Conservation (phyloP, 352 stramenopile species). For the Phytopythium boreale region DNA sequence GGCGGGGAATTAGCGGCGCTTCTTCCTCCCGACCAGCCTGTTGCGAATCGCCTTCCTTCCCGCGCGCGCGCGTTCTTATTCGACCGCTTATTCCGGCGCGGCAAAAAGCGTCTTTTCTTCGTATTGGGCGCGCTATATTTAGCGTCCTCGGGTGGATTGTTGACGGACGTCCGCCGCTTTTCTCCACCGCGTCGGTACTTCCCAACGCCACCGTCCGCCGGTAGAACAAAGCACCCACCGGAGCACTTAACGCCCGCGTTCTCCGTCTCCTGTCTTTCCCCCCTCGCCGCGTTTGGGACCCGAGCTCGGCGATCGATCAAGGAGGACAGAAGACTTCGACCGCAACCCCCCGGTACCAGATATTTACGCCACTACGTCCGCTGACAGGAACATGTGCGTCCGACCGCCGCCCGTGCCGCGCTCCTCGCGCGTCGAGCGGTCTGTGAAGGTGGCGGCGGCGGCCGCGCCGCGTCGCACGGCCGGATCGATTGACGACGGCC, state of each 20-base stretch:
- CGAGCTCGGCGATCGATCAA: not conserved
- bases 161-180: not conserved
- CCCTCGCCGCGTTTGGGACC: not conserved
- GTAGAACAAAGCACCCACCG: not conserved
- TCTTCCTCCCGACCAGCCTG: not conserved
- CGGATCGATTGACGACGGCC: slow-evolving; percentile 2
- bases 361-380: not conserved
- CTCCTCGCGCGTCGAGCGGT: slow-evolving; percentile 23
- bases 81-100: too few species aligned
- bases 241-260: not conserved
- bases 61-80: not conserved
- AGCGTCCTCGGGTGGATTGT: not conserved
- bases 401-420: slow-evolving; percentile 26
- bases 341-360: not conserved
- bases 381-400: slow-evolving; percentile 34
- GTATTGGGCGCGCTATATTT: not conserved
- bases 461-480: not conserved
- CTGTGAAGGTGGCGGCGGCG: slow-evolving; percentile 18
- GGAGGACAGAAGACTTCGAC: not conserved
- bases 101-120: not conserved
- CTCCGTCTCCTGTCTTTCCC: not conserved
- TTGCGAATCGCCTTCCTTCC: not conserved
- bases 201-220: not conserved
- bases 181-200: too few species aligned
- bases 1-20: not conserved